A percentile compares a stretch with the other conserved stretches of the same genome.
Conservation (phyloP, 169 alveolate genomes). For the Perkinsus olseni region DNA sequence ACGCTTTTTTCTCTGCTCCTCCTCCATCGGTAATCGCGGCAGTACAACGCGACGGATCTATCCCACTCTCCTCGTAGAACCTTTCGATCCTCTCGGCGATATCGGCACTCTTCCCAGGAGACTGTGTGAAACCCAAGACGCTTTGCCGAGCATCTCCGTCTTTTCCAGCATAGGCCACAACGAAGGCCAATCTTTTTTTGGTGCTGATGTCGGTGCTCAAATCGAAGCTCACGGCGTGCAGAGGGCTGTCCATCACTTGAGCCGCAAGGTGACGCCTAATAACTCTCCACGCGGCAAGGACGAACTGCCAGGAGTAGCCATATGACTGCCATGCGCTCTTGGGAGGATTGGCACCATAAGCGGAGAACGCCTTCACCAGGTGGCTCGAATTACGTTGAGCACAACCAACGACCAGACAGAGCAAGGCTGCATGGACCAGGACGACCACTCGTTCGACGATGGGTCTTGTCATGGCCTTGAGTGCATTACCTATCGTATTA, state of each 20-base stretch:
- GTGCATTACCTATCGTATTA: not conserved
- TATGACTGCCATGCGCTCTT: not conserved
- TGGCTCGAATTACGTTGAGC: not conserved
- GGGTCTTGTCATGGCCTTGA: not conserved
- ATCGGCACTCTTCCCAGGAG: not conserved
- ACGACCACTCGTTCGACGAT: not conserved
- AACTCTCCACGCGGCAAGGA: not conserved
- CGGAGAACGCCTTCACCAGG: not conserved
- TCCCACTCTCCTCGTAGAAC: not conserved
- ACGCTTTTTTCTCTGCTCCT: not conserved
- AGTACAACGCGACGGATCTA: not conserved
- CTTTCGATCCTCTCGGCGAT: not conserved
- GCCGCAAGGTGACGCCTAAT: not conserved
- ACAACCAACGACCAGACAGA: not conserved
- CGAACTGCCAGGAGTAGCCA: not conserved
- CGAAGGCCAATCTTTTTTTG: not conserved
- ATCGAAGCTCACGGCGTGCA: not conserved
- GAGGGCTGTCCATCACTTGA: not conserved
- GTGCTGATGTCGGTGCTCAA: not conserved
- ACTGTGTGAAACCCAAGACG: not conserved
- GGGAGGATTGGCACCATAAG: not conserved
- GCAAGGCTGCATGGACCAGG: not conserved
- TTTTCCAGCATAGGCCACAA: not conserved
- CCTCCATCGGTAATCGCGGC: not conserved
- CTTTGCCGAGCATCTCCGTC: not conserved